Evolutionary conservation across 495 filamentous ascomycete species (phyloP).

Genomic region (Hypoxylon rickii): DNA sequence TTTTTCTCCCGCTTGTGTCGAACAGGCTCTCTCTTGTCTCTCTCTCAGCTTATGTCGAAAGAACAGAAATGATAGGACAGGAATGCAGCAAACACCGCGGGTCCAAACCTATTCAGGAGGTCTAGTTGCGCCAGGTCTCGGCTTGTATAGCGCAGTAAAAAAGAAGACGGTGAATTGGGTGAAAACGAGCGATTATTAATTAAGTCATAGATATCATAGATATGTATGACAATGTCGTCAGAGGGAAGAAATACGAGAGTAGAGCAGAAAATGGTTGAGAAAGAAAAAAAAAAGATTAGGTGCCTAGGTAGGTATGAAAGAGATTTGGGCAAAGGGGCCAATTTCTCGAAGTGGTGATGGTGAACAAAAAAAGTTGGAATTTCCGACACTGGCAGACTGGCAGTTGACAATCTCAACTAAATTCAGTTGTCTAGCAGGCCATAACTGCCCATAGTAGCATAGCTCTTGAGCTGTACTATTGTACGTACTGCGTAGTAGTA

Average conservation of each 20-base stretch:
- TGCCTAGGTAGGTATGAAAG: too few relatives aligned
- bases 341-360: conserved; percentile 17
- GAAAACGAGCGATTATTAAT: conserved; percentile 12
- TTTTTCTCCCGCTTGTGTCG: conserved; percentile 27
- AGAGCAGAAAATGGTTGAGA: conserved; percentile 11
- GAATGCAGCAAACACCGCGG: conserved; percentile 27
- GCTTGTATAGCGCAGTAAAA: conserved; percentile 2
- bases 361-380: conserved; percentile 38
- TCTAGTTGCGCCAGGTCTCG: conserved; percentile 25
- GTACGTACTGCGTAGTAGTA: background rate
- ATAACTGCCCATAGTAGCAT: too few relatives aligned
- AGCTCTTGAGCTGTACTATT: too few relatives aligned
- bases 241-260: conserved; percentile 2
- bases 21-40: conserved; percentile 11
- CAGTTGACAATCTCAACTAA: conserved; percentile 14
- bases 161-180: background rate
- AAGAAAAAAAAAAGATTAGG: conserved; percentile 41
- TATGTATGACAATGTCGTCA: conserved; percentile 7
- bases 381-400: too few relatives aligned
- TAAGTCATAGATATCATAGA: conserved; percentile 19
- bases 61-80: conserved; percentile 31
- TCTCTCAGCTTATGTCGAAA: conserved; percentile 25
- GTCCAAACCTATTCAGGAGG: conserved; percentile 13
- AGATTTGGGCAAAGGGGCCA: conserved; percentile 18
- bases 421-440: too few relatives aligned